Percentiles rank a stretch among this genome's conserved stretches.
These are phyloP conservation scores for Knoxia roxburghii DNA, from an alignment of 257 asterid species.

Conservation along the genomic window DNA sequence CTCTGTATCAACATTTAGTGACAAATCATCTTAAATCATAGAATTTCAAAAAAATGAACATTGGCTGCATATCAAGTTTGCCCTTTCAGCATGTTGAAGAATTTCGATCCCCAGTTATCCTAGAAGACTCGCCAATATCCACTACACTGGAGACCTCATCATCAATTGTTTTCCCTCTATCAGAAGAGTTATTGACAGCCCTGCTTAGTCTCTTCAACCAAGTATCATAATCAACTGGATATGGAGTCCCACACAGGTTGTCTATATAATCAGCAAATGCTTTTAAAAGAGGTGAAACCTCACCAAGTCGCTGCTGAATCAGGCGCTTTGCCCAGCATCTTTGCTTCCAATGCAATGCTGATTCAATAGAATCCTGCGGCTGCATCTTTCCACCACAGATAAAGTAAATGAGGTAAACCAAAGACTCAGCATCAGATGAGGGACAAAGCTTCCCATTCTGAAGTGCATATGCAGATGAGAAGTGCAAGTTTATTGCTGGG, in stretches of 20 bases:
- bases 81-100: constrained; percentile 19
- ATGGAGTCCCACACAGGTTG: constrained; percentile 69
- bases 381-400: constrained; percentile 57
- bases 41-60: not conserved
- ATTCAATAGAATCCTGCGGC: constrained; percentile 64
- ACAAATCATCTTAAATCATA: too few species aligned
- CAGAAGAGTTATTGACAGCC: constrained; percentile 44
- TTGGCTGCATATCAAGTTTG: not conserved
- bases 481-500: constrained; percentile 57
- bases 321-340: constrained; percentile 58
- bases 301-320: constrained; percentile 58
- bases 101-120: constrained; percentile 41
- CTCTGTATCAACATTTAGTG: too few species aligned
- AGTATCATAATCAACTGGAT: constrained; percentile 62
- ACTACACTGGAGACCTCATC: constrained; percentile 33
- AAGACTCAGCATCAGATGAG: constrained; percentile 80
- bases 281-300: constrained; percentile 60
- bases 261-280: constrained; percentile 77
- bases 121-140: constrained; percentile 56
- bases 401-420: constrained; percentile 50
- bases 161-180: constrained; percentile 49
- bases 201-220: constrained; percentile 57
- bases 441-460: constrained; percentile 79
- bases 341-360: constrained; percentile 71
- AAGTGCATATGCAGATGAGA: constrained; percentile 64